Percentiles rank a stretch among this genome's conserved stretches.
These are phyloP conservation scores for Vitis hybrid DNA, from an alignment of 177 flowering plant species.

Conservation along the genomic window DNA sequence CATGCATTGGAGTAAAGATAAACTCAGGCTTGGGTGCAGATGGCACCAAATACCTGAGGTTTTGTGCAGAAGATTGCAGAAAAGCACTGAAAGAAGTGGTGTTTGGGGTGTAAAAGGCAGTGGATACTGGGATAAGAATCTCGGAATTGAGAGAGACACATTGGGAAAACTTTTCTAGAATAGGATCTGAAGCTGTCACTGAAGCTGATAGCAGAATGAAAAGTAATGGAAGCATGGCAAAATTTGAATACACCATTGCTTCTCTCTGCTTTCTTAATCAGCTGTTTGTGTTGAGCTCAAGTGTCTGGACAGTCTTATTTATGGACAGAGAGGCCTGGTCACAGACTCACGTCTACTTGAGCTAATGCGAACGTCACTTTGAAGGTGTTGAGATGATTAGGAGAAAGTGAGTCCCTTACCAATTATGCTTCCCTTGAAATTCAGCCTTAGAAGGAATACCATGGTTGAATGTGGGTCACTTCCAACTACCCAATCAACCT, in stretches of 20 bases:
- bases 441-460: no score
- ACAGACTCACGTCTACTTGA: slow-evolving; percentile 4
- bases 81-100: slow-evolving; percentile 16
- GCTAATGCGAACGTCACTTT: slow-evolving; percentile 14
- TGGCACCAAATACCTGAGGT: slow-evolving; percentile 30
- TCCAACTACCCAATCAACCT: no score
- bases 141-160: slow-evolving; percentile 23
- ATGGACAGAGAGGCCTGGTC: background rate
- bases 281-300: background rate
- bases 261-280: background rate
- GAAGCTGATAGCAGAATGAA: slow-evolving; percentile 5
- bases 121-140: slow-evolving; percentile 13
- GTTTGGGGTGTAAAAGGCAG: slow-evolving; percentile 15
- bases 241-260: slow-evolving; percentile 3
- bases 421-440: no score
- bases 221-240: background rate
- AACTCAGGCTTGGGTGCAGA: slow-evolving; percentile 37
- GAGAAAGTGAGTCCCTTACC: no score
- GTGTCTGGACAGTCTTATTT: background rate
- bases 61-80: slow-evolving; percentile 34
- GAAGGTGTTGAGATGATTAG: background rate
- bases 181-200: slow-evolving; percentile 10
- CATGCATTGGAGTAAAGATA: slow-evolving; percentile 44
- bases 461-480: no score
- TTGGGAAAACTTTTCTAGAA: slow-evolving; percentile 17